phyloP scores from a whole-genome alignment of 768 basidiomycete species.

The Boletus rufocinnamomeus region DNA sequence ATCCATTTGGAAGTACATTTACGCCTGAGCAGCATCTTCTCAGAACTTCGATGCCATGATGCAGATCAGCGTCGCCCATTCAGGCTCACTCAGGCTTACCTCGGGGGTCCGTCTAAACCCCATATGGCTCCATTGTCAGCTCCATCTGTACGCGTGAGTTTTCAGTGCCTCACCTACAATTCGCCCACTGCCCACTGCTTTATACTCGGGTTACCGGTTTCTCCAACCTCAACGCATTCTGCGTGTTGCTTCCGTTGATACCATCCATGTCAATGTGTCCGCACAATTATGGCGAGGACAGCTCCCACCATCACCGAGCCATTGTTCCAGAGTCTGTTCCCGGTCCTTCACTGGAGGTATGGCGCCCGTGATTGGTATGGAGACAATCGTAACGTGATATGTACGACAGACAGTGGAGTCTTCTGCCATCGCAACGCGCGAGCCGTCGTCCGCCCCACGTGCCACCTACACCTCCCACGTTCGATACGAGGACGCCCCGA shows the following conservation, averaged over 20 bases:
- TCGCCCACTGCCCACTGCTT: too few species aligned
- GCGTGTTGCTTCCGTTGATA: too few species aligned
- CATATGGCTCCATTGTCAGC: too few species aligned
- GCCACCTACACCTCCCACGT: not conserved
- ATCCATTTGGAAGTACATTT: too few species aligned
- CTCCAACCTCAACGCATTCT: too few species aligned
- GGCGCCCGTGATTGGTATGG: not conserved
- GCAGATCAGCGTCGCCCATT: too few species aligned
- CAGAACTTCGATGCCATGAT: too few species aligned
- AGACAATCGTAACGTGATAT: not conserved
- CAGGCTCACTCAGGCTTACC: not conserved
- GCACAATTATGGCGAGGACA: not conserved
- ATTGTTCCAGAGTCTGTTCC: not conserved
- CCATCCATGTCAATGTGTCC: conserved; percentile 11
- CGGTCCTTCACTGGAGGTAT: conserved; percentile 13
- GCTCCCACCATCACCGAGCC: not conserved
- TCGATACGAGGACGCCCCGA: not conserved
- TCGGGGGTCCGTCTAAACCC: too few species aligned
- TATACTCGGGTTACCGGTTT: too few species aligned
- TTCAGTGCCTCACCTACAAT: too few species aligned
- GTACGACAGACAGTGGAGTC: conserved; percentile 8
- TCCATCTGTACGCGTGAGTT: too few species aligned
- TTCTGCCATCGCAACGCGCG: not conserved
- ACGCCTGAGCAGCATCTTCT: too few species aligned
- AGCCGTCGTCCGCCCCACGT: not conserved